A percentile compares a stretch with the other conserved stretches of the same genome.
Conservation (phyloP, 768 basidiomycete genomes). For the Phlegmacium glaucopus region DNA sequence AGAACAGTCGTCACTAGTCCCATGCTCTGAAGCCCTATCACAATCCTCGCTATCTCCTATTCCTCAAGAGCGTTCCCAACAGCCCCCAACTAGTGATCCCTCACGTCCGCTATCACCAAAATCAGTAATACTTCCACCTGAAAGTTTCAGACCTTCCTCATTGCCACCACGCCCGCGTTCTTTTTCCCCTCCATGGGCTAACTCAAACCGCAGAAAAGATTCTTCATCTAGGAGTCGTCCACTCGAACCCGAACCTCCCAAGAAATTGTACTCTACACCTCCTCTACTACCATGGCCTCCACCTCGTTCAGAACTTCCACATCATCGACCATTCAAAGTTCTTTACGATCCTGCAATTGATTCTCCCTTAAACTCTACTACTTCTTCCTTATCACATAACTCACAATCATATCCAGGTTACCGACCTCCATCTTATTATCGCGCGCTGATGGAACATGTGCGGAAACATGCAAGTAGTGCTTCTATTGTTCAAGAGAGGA, state of each 20-base stretch:
- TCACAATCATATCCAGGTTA: slow-evolving; percentile 11
- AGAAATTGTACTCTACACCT: slow-evolving; percentile 24
- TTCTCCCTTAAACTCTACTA: slow-evolving; percentile 21
- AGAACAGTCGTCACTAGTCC: too few relatives aligned
- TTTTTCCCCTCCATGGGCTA: slow-evolving; percentile 11
- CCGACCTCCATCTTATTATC: slow-evolving; percentile 27
- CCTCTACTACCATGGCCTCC: slow-evolving; percentile 59
- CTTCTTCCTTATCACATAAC: neutral
- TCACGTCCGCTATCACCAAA: too few relatives aligned
- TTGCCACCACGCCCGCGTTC: neutral
- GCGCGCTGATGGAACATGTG: slow-evolving; percentile 37
- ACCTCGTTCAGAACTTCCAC: slow-evolving; percentile 41
- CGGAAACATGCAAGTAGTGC: slow-evolving; percentile 27
- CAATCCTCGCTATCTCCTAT: too few relatives aligned
- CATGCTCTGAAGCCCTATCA: too few relatives aligned
- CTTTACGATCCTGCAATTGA: slow-evolving; percentile 61
- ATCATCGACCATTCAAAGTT: slow-evolving; percentile 50
- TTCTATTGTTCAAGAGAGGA: slow-evolving; percentile 35
- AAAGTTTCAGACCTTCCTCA: too few relatives aligned
- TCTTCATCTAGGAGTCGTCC: slow-evolving; percentile 4
- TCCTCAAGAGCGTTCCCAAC: too few relatives aligned
- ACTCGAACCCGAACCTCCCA: slow-evolving; percentile 12
- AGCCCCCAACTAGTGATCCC: too few relatives aligned
- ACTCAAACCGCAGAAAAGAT: slow-evolving; percentile 28
- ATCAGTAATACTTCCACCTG: too few relatives aligned